A percentile compares a stretch with the other conserved stretches of the same genome.
Conservation (phyloP, 371 early-diverging fungal species). For the Nematocida displodere region DNA sequence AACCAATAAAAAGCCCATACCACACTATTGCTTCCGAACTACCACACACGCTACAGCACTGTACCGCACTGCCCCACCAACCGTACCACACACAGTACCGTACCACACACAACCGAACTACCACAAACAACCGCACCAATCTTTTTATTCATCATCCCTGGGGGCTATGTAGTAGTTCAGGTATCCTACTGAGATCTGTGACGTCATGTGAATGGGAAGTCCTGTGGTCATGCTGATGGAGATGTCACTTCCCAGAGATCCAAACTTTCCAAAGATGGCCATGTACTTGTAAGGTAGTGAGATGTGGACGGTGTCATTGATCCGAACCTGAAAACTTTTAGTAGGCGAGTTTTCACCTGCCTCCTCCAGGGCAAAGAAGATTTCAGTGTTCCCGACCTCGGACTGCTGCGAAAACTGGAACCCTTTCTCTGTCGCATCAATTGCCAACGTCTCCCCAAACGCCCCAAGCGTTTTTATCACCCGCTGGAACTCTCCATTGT, state of each 20-base stretch:
- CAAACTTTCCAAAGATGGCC: constrained; percentile 83
- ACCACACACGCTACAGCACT: too few species aligned
- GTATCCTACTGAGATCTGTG: constrained; percentile 80
- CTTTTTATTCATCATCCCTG: constrained; percentile 11
- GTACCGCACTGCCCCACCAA: too few species aligned
- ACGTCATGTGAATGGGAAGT: constrained; percentile 83
- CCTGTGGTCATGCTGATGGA: constrained; percentile 74
- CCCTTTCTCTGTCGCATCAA: constrained; percentile 81
- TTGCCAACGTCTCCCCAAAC: constrained; percentile 75
- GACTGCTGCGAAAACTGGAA: constrained; percentile 79
- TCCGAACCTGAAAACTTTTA: constrained; percentile 67
- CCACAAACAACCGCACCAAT: too few species aligned
- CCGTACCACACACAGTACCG: too few species aligned
- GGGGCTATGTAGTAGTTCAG: constrained; percentile 70
- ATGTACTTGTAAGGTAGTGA: constrained; percentile 86
- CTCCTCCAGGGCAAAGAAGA: constrained; percentile 64
- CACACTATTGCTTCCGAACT: too few species aligned
- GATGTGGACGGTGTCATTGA: constrained; percentile 73
- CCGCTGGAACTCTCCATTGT: constrained; percentile 78
- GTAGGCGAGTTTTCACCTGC: constrained; percentile 70
- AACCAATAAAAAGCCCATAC: too few species aligned
- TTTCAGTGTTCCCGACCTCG: constrained; percentile 77
- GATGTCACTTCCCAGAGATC: constrained; percentile 73
- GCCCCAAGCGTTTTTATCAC: constrained; percentile 77
- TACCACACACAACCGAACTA: too few species aligned